Conservation (phyloP, 495 filamentous ascomycete genomes). For the Tuber calosporum region DNA sequence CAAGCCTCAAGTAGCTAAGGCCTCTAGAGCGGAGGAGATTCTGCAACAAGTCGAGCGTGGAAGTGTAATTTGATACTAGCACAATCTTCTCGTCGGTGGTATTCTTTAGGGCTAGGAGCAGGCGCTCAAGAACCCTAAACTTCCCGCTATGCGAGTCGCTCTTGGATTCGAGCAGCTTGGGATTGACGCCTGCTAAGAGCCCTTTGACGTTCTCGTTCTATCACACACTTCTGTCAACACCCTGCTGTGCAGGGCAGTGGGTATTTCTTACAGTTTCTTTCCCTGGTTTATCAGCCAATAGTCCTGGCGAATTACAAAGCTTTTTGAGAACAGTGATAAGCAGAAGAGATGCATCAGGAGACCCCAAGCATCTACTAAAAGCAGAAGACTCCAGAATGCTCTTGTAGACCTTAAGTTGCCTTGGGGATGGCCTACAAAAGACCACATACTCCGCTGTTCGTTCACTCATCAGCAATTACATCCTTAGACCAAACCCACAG, state of each 20-base stretch:
- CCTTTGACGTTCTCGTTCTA: constrained; percentile 44
- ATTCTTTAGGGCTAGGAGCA: constrained; percentile 57
- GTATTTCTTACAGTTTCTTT: constrained; percentile 21
- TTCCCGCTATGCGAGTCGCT: constrained; percentile 60
- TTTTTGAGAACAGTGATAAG: constrained; percentile 77
- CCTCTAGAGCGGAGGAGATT: constrained; percentile 57
- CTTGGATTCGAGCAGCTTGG: constrained; percentile 52
- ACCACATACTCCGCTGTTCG: constrained; percentile 1
- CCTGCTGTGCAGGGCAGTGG: neutral
- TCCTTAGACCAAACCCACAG: neutral
- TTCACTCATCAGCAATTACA: constrained; percentile 1
- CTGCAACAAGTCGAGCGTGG: constrained; percentile 64
- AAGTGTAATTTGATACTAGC: constrained; percentile 75
- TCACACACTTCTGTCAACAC: constrained; percentile 17
- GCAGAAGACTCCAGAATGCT: constrained; percentile 61
- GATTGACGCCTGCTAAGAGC: constrained; percentile 56
- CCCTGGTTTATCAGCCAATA: constrained; percentile 47
- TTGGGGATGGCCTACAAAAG: constrained; percentile 49
- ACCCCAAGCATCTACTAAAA: constrained; percentile 60
- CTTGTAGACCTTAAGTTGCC: constrained; percentile 64
- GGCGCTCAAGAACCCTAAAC: constrained; percentile 61
- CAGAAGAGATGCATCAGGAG: constrained; percentile 60
- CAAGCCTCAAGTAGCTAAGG: constrained; percentile 63
- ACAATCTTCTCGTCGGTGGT: constrained; percentile 68
- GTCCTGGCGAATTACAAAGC: constrained; percentile 68